phyloP scores from a whole-genome alignment of 2,329 filamentous ascomycete species.

The Arthrobotrys entomopaga region DNA sequence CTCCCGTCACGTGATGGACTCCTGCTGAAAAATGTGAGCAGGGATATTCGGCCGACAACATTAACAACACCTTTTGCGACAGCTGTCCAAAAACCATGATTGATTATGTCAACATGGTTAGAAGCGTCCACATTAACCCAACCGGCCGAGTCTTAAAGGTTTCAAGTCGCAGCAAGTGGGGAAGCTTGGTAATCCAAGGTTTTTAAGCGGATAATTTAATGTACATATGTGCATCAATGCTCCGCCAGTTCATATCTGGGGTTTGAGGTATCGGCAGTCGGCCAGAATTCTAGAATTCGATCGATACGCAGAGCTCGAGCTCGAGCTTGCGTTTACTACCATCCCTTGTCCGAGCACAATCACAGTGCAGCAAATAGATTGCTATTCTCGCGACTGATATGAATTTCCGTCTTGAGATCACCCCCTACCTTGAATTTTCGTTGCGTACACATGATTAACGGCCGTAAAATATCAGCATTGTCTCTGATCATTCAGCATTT shows the following conservation, averaged over 20 bases:
- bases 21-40: conserved; percentile 3
- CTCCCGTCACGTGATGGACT: background rate
- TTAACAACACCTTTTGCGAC: conserved; percentile 12
- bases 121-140: background rate
- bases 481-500: too few relatives aligned
- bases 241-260: background rate
- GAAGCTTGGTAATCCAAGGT: conserved; percentile 7
- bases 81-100: background rate
- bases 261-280: background rate
- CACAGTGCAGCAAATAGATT: background rate
- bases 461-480: too few relatives aligned
- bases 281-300: background rate
- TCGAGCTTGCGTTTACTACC: background rate
- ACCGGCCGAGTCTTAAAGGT: conserved; percentile 1
- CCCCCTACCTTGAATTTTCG: too few relatives aligned
- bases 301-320: background rate
- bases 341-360: background rate
- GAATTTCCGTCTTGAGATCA: too few relatives aligned
- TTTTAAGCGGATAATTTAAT: background rate
- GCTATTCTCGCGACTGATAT: too few relatives aligned
- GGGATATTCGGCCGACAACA: conserved; percentile 35
- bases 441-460: too few relatives aligned
- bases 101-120: background rate
- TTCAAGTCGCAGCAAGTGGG: background rate
- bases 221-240: too few relatives aligned